These are phyloP conservation scores for Hippophae rhamnoides DNA, from an alignment of 306 rosid genomes.

Conservation along the genomic window DNA sequence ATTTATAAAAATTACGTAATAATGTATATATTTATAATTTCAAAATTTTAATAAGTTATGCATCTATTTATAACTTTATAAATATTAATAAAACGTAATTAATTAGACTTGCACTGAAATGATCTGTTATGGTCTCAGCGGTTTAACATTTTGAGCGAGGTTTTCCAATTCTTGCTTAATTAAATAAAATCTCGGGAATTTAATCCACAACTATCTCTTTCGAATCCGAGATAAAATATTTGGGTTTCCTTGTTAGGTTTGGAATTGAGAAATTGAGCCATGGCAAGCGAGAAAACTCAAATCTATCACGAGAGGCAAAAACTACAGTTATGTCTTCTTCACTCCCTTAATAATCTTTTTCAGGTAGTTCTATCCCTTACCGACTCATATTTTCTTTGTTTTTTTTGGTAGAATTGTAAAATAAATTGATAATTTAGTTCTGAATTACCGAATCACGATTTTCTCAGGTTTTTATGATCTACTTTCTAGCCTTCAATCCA, in stretches of 20 bases:
- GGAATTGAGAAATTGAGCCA: slow-evolving; percentile 1
- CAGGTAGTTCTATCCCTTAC: slow-evolving; percentile 38
- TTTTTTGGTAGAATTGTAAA: not conserved
- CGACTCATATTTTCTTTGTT: slow-evolving; percentile 8
- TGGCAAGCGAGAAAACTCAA: slow-evolving; percentile 37
- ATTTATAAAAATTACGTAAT: no score
- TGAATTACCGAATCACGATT: not conserved
- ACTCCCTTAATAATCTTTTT: slow-evolving; percentile 77
- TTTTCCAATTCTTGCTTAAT: no score
- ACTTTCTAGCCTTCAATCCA: no score
- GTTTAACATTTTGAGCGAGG: no score
- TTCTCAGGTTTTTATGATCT: no score
- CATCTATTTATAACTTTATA: no score
- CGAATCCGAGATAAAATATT: not conserved
- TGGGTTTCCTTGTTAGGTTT: not conserved
- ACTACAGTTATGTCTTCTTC: slow-evolving; percentile 78
- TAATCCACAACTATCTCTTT: not conserved
- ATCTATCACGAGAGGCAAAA: slow-evolving; percentile 79
- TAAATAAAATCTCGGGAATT: not conserved
- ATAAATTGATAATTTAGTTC: not conserved
- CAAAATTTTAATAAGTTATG: no score
- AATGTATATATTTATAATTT: no score
- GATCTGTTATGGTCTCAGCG: no score
- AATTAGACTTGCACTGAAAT: no score
- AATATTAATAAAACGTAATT: no score